Evolutionary conservation across 2,329 filamentous ascomycete species (phyloP), one percentile per base, ranked within the genome.

Genomic region (Alternaria solani): DNA sequence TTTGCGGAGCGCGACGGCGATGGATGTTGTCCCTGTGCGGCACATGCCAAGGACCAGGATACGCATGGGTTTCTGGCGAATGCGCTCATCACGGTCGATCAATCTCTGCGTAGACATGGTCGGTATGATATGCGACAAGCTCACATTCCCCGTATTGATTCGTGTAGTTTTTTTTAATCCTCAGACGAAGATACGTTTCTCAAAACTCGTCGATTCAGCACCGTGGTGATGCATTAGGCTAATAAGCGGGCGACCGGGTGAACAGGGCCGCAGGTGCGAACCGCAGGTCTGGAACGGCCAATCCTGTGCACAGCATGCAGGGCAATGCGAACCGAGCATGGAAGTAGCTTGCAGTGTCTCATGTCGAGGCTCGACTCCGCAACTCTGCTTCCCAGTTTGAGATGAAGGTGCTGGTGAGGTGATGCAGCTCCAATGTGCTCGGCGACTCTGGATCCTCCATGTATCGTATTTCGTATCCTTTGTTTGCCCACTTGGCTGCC

Each of bases 11-110:
- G 72, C 73, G 34, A 48, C 42, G 26, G 57, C 51, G 16, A 75
- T 63, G 18, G 72, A 91, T 34, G 88, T 86, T 70, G 90, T 92
- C 71, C 89, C 89, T 8, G 89, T 92, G 64, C 89, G 84, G 56
- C 88, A 88, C 18, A 91, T 83, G 46, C 89, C 90, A 0, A 93
- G 83, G 47, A 89, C 85, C 34, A 92, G 86, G 47, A 92, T 87
- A 74, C 87, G 87, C 89, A 92, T 92, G 34, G 89, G 89, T 52
- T 91, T 88, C 32, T 82, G 86, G 57, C 90, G 87, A 60, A 83
- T 84, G 76, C 88, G 89, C 81, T 88, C 81, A 66, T 87, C 83
- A 51, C 87, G 83, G 78, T 92, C 87, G 76, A 92, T 89, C 72
- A 66, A 55, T 39, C 71, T 59, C 25, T 54, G 61, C 54, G 16